Evolutionary conservation across 164 flowering plant species (phyloP), one percentile per base, ranked within the genome.

Genomic region (Vitis amurensis): DNA sequence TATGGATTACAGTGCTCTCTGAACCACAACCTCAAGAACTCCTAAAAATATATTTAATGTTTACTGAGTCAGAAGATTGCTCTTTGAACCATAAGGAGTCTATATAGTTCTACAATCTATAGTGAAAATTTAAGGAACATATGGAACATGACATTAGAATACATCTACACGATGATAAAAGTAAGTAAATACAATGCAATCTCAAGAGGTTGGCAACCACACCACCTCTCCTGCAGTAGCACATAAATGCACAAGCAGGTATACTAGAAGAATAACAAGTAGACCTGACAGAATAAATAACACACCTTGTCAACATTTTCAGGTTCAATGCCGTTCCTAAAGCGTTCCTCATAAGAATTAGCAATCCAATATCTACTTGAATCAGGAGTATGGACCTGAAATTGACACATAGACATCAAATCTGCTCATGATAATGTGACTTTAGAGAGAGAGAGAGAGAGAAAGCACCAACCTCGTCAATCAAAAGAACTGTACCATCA

Each of bases 361-460:
- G 98, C 90, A 74, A 95, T 86, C 97, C 99, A 95, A 59, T 95
- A 95, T 82, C 98, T 91, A 79, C 99, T 95, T 55, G 99, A 95
- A 77, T 95, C 98, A 59, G 99, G 99, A 48, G 98, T 93, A 81
- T 95, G 99, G 29, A 92, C 94, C 99, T 95, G 71, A 55, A 68
- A 61, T n/a, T 61, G 48, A 50, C 51, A 44, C 48, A 53, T 4
- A 50, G 2, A 68, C 47, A 66, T 10, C 59, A 23, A 14, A 37
- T 11, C 3, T 17, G 5, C 27, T n/a, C 48, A 2, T 63, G 49
- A 37, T 11, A 63, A 15, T 57, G 27, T n/a, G 29, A 57, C 53
- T 17, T 3, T 55, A 61, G 61, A 55, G 29, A 56, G 52, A 66
- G 53, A 30, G 17, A 17, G 60, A 65, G 61, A 65, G n/a, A 11